Evolutionary conservation across 352 stramenopile species (phyloP), one percentile per base, ranked within the genome.

Genomic region (Phytophthora crassamura): DNA sequence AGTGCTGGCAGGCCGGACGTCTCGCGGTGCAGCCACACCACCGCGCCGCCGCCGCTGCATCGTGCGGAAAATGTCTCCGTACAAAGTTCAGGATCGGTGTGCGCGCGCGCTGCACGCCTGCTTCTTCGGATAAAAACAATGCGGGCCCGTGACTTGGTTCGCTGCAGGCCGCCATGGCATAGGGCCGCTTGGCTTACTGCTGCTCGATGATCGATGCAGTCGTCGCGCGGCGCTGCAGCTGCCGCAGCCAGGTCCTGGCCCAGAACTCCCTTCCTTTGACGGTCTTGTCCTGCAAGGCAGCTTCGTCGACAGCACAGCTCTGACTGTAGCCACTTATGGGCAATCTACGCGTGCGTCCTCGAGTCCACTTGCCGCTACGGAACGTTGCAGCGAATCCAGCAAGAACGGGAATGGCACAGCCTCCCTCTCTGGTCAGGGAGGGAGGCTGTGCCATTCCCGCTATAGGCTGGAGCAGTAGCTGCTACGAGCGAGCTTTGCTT

Each of bases 41-140:
- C 25, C 25, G 25, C 25, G 25, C 25, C 2, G 25, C 5, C 25
- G 25, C 25, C 25, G 4, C 25, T 28, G 25, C 25, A 28, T 28
- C 25, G 5, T 28, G 25, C 25, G 25, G 3, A 28, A 28, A 38
- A 52, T 48, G 32, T 50, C 52, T 28, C 30, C 52, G 40, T 34
- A 30, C n/a, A 55, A 48, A 14, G 7, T 46, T 49, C 40, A 35
- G 12, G 46, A 34, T 64, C 28, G 55, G 25, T 16, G 43, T 54
- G 22, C 22, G 42, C 20, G 42, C 20, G 25, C 7, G 25, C 7
- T 62, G 54, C 41, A 45, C 40, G 16, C 30, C 28, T 49, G 16
- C 28, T 39, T 53, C 4, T 10, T 60, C 41, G 15, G 33, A 43
- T 62, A 62, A 36, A 61, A 20, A 61, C 33, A 41, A 48, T 62